Percentiles rank a stretch among this genome's conserved stretches.
phyloP scores from a whole-genome alignment of 768 basidiomycete genomes.

The Amanita molliuscula region DNA sequence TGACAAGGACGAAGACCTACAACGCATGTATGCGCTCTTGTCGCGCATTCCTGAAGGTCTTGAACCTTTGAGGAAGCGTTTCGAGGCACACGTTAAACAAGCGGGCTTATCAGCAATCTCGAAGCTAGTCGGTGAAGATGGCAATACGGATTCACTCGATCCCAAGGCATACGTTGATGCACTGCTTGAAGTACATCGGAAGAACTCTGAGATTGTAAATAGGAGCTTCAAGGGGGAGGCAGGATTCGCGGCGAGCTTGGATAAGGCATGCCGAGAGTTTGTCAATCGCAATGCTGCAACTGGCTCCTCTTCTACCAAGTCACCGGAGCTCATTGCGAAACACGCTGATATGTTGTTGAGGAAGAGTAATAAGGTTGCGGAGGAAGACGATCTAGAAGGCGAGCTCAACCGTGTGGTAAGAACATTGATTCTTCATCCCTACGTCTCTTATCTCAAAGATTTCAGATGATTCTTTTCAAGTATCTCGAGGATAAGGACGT shows the following conservation, averaged over 20 bases:
- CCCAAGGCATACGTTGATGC: conserved; percentile 96
- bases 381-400: conserved; percentile 88
- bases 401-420: conserved; percentile 87
- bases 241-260: conserved; percentile 90
- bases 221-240: conserved; percentile 92
- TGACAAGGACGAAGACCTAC: conserved; percentile 93
- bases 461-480: conserved; percentile 96
- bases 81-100: conserved; percentile 93
- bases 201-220: conserved; percentile 87
- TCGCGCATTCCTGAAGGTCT: conserved; percentile 91
- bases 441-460: conserved; percentile 17
- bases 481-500: conserved; percentile 99
- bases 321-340: conserved; percentile 90
- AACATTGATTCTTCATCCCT: conserved; percentile 17
- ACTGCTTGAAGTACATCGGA: conserved; percentile 83
- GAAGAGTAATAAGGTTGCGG: conserved; percentile 96
- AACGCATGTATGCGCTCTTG: conserved; percentile 91
- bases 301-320: conserved; percentile 79
- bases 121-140: conserved; percentile 61
- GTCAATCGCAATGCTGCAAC: conserved; percentile 93
- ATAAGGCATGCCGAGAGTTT: conserved; percentile 95
- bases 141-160: conserved; percentile 65
- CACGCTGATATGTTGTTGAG: conserved; percentile 86
- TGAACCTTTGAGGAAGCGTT: conserved; percentile 87
- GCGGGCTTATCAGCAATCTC: conserved; percentile 79